phyloP scores from a whole-genome alignment of 805 yeast genomes.

The Barnettozyma vustinii region DNA sequence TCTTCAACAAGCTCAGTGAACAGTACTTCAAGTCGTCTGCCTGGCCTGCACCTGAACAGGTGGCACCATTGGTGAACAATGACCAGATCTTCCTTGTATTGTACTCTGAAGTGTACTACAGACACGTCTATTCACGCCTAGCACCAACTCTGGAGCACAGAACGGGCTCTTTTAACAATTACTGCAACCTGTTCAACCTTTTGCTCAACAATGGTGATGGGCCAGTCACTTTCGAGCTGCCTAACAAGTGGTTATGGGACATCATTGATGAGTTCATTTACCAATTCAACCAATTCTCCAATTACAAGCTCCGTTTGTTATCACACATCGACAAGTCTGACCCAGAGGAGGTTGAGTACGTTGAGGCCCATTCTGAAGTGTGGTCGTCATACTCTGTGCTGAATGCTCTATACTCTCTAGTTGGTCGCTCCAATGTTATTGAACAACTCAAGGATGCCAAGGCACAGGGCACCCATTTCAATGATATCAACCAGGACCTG shows the following conservation, averaged over 20 bases:
- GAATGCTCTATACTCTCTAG: constrained; percentile 42
- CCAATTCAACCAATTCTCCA: constrained; percentile 41
- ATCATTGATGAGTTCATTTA: constrained; percentile 48
- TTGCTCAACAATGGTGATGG: constrained; percentile 38
- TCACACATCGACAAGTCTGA: constrained; percentile 23
- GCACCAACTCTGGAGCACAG: constrained; percentile 40
- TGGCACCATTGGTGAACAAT: constrained; percentile 37
- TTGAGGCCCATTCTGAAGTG: constrained; percentile 34
- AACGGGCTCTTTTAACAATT: constrained; percentile 42
- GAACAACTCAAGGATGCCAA: constrained; percentile 34
- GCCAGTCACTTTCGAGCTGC: constrained; percentile 41
- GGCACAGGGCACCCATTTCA: constrained; percentile 9
- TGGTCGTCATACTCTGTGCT: constrained; percentile 45
- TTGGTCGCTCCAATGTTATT: constrained; percentile 34
- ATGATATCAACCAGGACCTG: constrained; percentile 20
- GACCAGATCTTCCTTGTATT: constrained; percentile 41
- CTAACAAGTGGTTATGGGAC: constrained; percentile 47
- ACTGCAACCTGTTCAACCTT: constrained; percentile 42
- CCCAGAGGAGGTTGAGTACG: constrained; percentile 30
- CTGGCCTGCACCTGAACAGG: constrained; percentile 44
- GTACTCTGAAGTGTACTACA: constrained; percentile 45
- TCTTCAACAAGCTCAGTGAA: constrained; percentile 41
- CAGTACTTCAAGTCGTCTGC: constrained; percentile 35
- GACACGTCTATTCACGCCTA: constrained; percentile 42
- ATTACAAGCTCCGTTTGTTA: constrained; percentile 34